Percentiles rank a stretch among this genome's conserved stretches.
phyloP scores from a whole-genome alignment of 768 basidiomycete genomes.

The Russula virescens region DNA sequence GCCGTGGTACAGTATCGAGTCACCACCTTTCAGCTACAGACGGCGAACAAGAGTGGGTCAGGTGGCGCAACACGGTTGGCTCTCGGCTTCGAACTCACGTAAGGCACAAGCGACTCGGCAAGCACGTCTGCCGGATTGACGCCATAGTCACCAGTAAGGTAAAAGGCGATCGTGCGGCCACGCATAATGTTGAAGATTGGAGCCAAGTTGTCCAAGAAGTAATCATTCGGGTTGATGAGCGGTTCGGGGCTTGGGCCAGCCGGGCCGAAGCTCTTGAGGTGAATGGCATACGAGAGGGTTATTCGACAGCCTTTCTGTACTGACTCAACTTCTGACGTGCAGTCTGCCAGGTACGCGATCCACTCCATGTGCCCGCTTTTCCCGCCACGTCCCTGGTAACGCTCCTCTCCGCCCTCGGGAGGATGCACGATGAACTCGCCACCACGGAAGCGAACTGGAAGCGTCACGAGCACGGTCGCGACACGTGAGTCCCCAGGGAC shows the following conservation, averaged over 20 bases:
- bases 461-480: conserved; percentile 66
- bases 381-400: conserved; percentile 55
- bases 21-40: conserved; percentile 66
- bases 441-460: conserved; percentile 70
- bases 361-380: conserved; percentile 68
- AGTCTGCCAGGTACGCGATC: conserved; percentile 69
- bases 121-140: conserved; percentile 63
- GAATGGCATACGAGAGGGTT: conserved; percentile 65
- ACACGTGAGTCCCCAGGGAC: conserved; percentile 59
- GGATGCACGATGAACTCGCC: conserved; percentile 58
- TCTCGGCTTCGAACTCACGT: conserved; percentile 40
- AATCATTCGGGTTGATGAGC: conserved; percentile 66
- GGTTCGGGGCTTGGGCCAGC: conserved; percentile 47
- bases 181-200: conserved; percentile 68
- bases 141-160: conserved; percentile 61
- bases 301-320: conserved; percentile 67
- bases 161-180: conserved; percentile 68
- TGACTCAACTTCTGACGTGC: conserved; percentile 67
- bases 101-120: conserved; percentile 65
- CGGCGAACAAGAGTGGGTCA: neutral
- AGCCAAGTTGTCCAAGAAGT: conserved; percentile 64
- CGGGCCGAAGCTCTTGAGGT: conserved; percentile 61
- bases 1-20: conserved; percentile 69
- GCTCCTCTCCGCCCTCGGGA: conserved; percentile 51
- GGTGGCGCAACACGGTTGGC: neutral